phyloP scores from a whole-genome alignment of 2,329 filamentous ascomycete genomes.

The Dactylellina sp. region DNA sequence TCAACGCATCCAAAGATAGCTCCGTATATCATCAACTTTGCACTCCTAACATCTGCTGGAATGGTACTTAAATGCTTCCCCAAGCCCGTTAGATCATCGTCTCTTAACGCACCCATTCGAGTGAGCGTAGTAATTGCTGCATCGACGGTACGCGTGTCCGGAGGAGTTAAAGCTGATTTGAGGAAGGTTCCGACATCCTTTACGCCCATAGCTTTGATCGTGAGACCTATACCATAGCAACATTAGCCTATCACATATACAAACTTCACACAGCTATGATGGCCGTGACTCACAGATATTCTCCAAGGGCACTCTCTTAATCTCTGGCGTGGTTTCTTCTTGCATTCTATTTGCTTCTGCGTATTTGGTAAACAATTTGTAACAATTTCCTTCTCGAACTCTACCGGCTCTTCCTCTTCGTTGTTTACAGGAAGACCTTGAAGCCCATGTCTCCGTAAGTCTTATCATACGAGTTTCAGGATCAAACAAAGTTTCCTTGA shows the following conservation, averaged over 20 bases:
- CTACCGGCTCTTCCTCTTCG: conserved; percentile 91
- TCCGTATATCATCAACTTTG: conserved; percentile 95
- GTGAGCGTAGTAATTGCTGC: conserved; percentile 82
- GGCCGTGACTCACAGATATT: conserved; percentile 53
- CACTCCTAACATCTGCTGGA: conserved; percentile 89
- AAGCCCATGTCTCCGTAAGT: conserved; percentile 95
- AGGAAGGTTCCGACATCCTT: conserved; percentile 84
- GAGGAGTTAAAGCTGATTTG: conserved; percentile 86
- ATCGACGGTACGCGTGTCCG: conserved; percentile 84
- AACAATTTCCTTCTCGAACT: conserved; percentile 90
- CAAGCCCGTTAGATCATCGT: conserved; percentile 86
- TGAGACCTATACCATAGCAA: conserved; percentile 76
- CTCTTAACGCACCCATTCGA: conserved; percentile 89
- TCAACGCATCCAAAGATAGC: conserved; percentile 93
- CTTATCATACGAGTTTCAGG: conserved; percentile 92
- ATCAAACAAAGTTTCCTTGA: conserved; percentile 97
- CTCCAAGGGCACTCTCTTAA: conserved; percentile 89
- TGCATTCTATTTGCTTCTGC: conserved; percentile 84
- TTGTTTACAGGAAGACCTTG: conserved; percentile 92
- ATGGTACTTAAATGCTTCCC: conserved; percentile 90
- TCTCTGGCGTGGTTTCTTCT: conserved; percentile 90
- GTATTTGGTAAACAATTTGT: conserved; percentile 91
- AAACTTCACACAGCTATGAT: too few relatives aligned
- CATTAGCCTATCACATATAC: too few relatives aligned
- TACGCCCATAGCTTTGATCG: conserved; percentile 94